These are phyloP conservation scores for Colletotrichum sidae DNA, from an alignment of 2,329 filamentous ascomycete genomes.

Conservation along the genomic window DNA sequence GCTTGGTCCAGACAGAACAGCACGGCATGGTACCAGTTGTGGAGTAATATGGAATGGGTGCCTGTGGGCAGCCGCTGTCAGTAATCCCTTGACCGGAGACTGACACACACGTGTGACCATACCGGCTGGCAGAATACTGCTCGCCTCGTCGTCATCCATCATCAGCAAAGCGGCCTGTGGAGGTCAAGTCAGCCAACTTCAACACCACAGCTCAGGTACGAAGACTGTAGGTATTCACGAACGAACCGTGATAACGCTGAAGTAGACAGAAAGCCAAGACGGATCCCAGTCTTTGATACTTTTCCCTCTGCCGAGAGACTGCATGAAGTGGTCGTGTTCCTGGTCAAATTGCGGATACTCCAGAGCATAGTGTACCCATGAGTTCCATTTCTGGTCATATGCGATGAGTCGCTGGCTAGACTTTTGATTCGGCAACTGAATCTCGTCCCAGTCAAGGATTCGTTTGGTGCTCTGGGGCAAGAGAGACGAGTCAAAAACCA, in stretches of 20 bases:
- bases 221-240: too few species aligned
- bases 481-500: background rate
- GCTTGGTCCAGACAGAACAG: conserved; percentile 36
- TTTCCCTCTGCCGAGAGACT: background rate
- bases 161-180: conserved; percentile 24
- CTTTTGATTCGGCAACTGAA: conserved; percentile 42
- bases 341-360: conserved; percentile 37
- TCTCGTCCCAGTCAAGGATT: background rate
- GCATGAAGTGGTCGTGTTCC: conserved; percentile 29
- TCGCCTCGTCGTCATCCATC: conserved; percentile 26
- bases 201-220: too few species aligned
- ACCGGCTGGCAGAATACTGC: background rate
- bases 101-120: background rate
- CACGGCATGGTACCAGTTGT: conserved; percentile 37
- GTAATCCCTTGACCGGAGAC: background rate
- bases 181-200: too few species aligned
- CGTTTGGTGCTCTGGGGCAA: background rate
- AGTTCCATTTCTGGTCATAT: conserved; percentile 36
- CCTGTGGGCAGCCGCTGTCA: background rate
- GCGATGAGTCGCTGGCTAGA: conserved; percentile 24
- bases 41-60: conserved; percentile 3
- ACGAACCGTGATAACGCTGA: conserved; percentile 36
- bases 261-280: conserved; percentile 39
- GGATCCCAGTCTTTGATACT: conserved; percentile 8
- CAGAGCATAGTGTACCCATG: conserved; percentile 40